Evolutionary conservation across 2,329 filamentous ascomycete genomes (phyloP).

Genomic region (Sordariomycetes sp.): DNA sequence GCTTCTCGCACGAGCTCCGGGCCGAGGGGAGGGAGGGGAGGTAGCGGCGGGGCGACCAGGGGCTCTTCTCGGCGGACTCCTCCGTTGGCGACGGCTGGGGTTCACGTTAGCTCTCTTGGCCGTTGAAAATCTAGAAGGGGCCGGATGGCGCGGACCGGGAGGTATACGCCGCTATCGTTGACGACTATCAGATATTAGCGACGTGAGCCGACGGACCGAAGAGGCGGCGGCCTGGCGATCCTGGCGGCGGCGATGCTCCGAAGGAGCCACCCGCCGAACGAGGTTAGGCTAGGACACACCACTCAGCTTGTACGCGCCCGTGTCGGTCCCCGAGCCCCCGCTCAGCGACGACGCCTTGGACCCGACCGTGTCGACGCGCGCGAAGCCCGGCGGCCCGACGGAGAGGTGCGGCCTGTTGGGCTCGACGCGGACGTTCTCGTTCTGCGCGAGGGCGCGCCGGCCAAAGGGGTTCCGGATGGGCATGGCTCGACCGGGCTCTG

Average conservation of each 20-base stretch:
- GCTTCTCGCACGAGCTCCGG: constrained; percentile 39
- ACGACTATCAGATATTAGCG: constrained; percentile 50
- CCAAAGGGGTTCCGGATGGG: constrained; percentile 62
- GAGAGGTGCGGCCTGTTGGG: constrained; percentile 18
- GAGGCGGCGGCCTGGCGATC: not conserved
- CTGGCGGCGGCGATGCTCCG: not conserved
- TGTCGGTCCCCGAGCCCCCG: constrained; percentile 49
- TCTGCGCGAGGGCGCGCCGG: constrained; percentile 39
- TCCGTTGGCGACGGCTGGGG: constrained; percentile 73
- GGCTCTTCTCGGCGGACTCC: constrained; percentile 49
- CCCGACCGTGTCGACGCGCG: constrained; percentile 48
- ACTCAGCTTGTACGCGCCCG: constrained; percentile 67
- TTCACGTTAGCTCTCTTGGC: not conserved
- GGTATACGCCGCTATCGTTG: constrained; percentile 87
- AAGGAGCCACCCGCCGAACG: not conserved
- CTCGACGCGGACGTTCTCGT: constrained; percentile 37
- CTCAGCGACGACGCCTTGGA: constrained; percentile 46
- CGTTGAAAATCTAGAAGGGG: not conserved
- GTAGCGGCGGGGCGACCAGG: constrained; percentile 46
- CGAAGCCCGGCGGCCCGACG: constrained; percentile 30
- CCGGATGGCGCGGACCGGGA: constrained; percentile 52
- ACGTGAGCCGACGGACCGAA: not conserved
- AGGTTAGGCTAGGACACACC: constrained; percentile 43
- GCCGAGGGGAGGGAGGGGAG: constrained; percentile 21
- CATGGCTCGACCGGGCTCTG: constrained; percentile 40